Evolutionary conservation across 352 stramenopile genomes (phyloP).

Genomic region (Thalassiosira livingstoniorum): DNA sequence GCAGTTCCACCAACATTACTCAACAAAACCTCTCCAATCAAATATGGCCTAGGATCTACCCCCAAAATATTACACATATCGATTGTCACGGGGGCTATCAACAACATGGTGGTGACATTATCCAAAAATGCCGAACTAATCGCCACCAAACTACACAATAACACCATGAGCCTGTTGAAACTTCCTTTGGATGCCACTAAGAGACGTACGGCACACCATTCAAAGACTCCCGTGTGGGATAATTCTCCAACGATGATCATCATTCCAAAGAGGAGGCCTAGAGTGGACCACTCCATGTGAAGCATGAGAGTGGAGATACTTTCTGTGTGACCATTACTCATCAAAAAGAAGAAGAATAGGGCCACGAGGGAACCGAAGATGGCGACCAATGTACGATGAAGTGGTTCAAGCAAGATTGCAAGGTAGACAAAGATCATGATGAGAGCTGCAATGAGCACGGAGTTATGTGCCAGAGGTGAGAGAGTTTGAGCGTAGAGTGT

Average conservation of each 20-base stretch:
- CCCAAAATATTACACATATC: constrained; percentile 78
- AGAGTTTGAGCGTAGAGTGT: constrained; percentile 40
- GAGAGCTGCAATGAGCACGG: constrained; percentile 54
- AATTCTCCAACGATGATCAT: constrained; percentile 81
- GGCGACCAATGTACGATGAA: constrained; percentile 77
- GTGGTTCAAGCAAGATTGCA: constrained; percentile 75
- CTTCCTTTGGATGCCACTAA: constrained; percentile 66
- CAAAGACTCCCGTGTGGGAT: constrained; percentile 79
- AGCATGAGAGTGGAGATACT: constrained; percentile 60
- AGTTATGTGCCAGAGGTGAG: constrained; percentile 36
- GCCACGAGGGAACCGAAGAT: constrained; percentile 75
- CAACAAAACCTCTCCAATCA: constrained; percentile 78
- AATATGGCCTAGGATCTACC: constrained; percentile 74
- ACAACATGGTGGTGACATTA: constrained; percentile 82
- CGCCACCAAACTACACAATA: constrained; percentile 67
- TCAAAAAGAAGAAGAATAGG: constrained; percentile 73
- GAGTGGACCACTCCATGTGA: constrained; percentile 68
- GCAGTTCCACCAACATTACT: constrained; percentile 78
- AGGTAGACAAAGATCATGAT: constrained; percentile 79
- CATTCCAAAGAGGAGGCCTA: constrained; percentile 82
- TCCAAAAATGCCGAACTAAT: constrained; percentile 76
- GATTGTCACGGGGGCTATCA: constrained; percentile 82
- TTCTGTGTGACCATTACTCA: constrained; percentile 62
- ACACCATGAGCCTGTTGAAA: constrained; percentile 63
- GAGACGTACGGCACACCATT: constrained; percentile 71